A percentile compares a stretch with the other conserved stretches of the same genome.
Evolutionary conservation across 106 monocot genomes (phyloP).

Genomic region (Acorus gramineus): DNA sequence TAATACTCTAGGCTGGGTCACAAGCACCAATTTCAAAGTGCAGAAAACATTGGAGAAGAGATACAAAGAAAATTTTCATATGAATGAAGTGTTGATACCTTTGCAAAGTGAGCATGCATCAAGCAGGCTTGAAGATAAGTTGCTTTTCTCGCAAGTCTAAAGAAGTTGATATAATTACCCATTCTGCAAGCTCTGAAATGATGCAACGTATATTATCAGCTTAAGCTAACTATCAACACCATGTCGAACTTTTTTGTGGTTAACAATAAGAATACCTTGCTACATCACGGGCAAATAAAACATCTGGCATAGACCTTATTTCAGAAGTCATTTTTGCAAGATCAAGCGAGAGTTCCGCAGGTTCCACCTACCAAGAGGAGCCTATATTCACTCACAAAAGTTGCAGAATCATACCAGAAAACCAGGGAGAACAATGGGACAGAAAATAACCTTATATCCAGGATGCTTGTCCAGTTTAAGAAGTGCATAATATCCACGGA

Average conservation of each 20-base stretch:
- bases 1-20: no score
- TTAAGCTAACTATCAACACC: no score
- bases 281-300: constrained; percentile 83
- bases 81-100: constrained; percentile 30
- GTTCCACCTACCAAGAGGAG: constrained; percentile 64
- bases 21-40: no score
- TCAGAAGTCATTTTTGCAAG: constrained; percentile 90
- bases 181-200: constrained; percentile 77
- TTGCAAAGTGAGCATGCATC: constrained; percentile 99
- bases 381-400: neutral
- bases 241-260: no score
- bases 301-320: constrained; percentile 60
- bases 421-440: neutral
- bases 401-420: neutral
- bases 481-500: constrained; percentile 95
- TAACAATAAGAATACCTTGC: constrained; percentile 42
- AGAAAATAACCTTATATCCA: constrained; percentile 67
- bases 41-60: no score
- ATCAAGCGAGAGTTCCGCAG: constrained; percentile 93
- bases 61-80: neutral
- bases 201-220: no score
- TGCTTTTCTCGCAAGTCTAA: constrained; percentile 87
- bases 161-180: constrained; percentile 82
- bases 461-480: constrained; percentile 95
- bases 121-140: constrained; percentile 90